A percentile compares a stretch with the other conserved stretches of the same genome.
phyloP scores from a whole-genome alignment of 805 yeast genomes.

The Starmerella etchellsii region DNA sequence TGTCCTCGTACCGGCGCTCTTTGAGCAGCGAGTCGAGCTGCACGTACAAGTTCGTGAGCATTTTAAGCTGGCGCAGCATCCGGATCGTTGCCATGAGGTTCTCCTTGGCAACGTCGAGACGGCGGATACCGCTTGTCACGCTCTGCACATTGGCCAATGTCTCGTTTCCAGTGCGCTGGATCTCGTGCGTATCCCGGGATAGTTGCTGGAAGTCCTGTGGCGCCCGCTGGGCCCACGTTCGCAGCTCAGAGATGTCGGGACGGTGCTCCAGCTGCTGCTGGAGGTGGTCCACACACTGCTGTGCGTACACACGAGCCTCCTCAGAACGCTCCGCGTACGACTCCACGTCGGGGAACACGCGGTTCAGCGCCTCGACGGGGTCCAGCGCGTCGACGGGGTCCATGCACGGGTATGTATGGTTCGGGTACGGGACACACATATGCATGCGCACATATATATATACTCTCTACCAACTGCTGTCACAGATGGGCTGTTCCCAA shows the following conservation, averaged over 20 bases:
- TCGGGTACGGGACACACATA: too few relatives aligned
- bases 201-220: slow-evolving; percentile 28
- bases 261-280: slow-evolving; percentile 34
- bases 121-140: slow-evolving; percentile 67
- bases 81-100: slow-evolving; percentile 79
- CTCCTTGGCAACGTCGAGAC: slow-evolving; percentile 67
- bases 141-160: slow-evolving; percentile 17
- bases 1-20: slow-evolving; percentile 39
- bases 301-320: slow-evolving; percentile 37
- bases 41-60: slow-evolving; percentile 65
- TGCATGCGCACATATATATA: too few relatives aligned
- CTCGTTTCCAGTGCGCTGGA: slow-evolving; percentile 15
- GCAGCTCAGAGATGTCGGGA: slow-evolving; percentile 28
- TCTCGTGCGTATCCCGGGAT: slow-evolving; percentile 8
- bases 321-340: slow-evolving; percentile 38
- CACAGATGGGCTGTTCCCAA: too few relatives aligned
- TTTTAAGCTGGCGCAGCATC: slow-evolving; percentile 71
- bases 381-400: slow-evolving; percentile 24
- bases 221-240: slow-evolving; percentile 20
- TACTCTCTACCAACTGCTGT: too few relatives aligned
- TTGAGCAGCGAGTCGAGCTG: slow-evolving; percentile 39
- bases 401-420: too few relatives aligned
- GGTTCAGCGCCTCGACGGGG: slow-evolving; percentile 41
- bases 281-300: slow-evolving; percentile 38
- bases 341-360: slow-evolving; percentile 40